Base-by-base conservation (phyloP, 805 yeast genomes). In the Cyberlindnera japonica region DNA sequence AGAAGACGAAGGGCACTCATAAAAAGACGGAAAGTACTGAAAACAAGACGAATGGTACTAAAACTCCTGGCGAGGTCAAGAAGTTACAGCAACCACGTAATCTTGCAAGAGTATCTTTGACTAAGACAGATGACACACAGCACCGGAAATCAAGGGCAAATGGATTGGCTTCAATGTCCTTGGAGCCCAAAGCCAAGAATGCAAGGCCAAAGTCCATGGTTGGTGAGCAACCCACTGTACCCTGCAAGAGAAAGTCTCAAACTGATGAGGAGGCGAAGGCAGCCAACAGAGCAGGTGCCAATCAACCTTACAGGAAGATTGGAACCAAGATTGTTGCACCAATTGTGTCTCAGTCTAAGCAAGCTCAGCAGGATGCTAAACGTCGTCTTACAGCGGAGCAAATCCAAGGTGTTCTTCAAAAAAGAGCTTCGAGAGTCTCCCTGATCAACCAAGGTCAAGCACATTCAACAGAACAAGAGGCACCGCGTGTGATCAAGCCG, bases 331-430 rank as follows among this genome's bases (percentile, higher is more conserved):
- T 55, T 37, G 48, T 54, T 17, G 44, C 57, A 6, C 54, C 58
- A 16, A 41, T 31, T 25, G 20, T 38, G 3, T 26, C 18, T 3
- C 52, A 50, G 35, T 11, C 43, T 3, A 48, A 51, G 29, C 50
- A 44, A 14, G 25, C 34, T 0, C 41, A 37, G 16, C 57, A 48
- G 20, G 58, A 50, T 38, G 45, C 43, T 20, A 51, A 55, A 23
- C 51, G 62, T 30, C 56, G 56, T 17, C 48, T 51, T n/a, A 55
- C 59, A 11, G 50, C 54, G 10, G 57, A 50, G 10, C 45, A 53
- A 35, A 14, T 47, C 7, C 56, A 51, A 29, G 44, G 16, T 13
- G 44, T 46, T 5, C 41, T 52, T 14, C 47, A 52, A 15, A 53
- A 52, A 36, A 48, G 54, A 21, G 53, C 60, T 5, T 37, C 48